Conservation (phyloP, 352 stramenopile species). For the Pythium phragmiticola region DNA sequence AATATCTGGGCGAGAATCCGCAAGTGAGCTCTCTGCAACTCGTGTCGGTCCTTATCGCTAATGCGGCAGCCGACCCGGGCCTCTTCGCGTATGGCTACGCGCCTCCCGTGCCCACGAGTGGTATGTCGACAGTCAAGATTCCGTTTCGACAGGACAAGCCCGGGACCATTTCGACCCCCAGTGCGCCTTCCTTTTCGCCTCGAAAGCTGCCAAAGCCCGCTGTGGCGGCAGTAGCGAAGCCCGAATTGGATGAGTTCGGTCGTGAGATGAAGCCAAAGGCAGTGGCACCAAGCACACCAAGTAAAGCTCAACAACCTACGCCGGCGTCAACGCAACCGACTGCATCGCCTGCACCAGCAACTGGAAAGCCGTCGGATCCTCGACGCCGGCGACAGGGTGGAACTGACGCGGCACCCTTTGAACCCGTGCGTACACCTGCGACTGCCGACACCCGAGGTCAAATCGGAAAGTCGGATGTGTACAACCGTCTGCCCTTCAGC, state of each 20-base stretch:
- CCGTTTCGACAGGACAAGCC: constrained; percentile 50
- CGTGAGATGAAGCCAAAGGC: constrained; percentile 29
- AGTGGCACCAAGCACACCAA: constrained; percentile 5
- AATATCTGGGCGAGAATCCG: constrained; percentile 78
- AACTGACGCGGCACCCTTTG: neutral
- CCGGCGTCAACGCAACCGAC: neutral
- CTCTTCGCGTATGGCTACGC: constrained; percentile 75
- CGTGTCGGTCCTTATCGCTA: constrained; percentile 44
- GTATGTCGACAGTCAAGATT: constrained; percentile 48
- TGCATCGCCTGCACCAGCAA: neutral
- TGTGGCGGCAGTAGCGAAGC: neutral
- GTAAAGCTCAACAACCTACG: neutral
- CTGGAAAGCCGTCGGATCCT: constrained; percentile 29
- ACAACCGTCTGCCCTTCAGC: constrained; percentile 44
- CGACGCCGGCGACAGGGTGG: constrained; percentile 33
- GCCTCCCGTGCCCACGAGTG: constrained; percentile 52
- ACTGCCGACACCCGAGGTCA: neutral
- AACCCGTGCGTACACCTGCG: neutral
- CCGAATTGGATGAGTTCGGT: constrained; percentile 60
- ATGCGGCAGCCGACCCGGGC: constrained; percentile 43
- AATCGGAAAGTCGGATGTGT: constrained; percentile 46
- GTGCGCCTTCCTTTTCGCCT: neutral
- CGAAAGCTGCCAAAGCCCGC: neutral
- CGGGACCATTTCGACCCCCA: constrained; percentile 22
- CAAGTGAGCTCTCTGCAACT: constrained; percentile 46